Conservation (phyloP, 2,329 filamentous ascomycete species). For the Pyricularia pennisetigena region DNA sequence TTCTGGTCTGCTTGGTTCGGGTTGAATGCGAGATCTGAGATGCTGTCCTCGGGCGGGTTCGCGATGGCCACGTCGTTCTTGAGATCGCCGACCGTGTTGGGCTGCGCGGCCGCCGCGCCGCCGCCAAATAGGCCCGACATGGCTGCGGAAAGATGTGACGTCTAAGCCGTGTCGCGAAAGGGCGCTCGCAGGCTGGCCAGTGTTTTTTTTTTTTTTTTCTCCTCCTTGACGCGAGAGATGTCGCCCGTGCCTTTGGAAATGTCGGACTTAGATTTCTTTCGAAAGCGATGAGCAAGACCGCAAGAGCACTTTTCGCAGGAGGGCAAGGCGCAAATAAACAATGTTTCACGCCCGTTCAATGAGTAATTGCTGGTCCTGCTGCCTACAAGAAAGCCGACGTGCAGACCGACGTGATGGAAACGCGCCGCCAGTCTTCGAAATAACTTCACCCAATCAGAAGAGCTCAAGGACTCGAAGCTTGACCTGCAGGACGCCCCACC, state of each 20-base stretch:
- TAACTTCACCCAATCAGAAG: not conserved
- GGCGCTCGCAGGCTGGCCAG: no score
- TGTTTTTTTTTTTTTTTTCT: no score
- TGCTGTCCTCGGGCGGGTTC: constrained; percentile 76
- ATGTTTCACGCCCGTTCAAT: not conserved
- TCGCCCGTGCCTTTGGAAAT: no score
- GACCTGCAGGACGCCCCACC: not conserved
- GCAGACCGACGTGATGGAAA: not conserved
- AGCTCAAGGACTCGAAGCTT: not conserved
- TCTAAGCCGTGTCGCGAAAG: no score
- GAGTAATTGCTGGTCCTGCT: not conserved
- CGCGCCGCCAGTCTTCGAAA: not conserved
- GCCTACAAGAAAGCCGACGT: not conserved
- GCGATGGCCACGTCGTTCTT: constrained; percentile 76
- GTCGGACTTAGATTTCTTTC: no score
- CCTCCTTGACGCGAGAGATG: no score
- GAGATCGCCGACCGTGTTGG: constrained; percentile 79
- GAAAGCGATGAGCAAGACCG: not conserved
- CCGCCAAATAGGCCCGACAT: constrained; percentile 57
- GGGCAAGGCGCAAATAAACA: not conserved
- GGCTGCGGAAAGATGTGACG: not conserved
- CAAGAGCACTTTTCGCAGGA: not conserved
- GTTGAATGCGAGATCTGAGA: constrained; percentile 75
- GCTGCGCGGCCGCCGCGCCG: constrained; percentile 38
- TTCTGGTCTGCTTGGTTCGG: constrained; percentile 35